Evolutionary conservation across 208 protist species (phyloP).

Genomic region (Wallacemonas collosoma): DNA sequence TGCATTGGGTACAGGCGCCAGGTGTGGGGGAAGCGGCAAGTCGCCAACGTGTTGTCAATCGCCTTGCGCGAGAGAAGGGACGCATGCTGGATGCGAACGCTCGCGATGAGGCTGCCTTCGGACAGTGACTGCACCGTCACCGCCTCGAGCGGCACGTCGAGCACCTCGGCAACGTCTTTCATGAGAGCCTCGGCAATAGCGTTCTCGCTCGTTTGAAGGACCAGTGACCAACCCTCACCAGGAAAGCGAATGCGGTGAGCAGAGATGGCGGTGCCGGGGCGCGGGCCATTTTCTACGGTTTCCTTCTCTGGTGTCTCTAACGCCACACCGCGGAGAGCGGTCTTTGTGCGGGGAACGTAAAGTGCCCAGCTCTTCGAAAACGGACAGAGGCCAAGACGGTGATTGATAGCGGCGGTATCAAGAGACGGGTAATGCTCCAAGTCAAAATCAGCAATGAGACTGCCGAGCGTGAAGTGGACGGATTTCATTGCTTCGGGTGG

Average conservation of each 20-base stretch:
- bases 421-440: slow-evolving; percentile 13
- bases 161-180: slow-evolving; percentile 24
- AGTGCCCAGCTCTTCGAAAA: slow-evolving; percentile 14
- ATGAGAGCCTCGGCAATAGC: slow-evolving; percentile 34
- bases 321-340: slow-evolving; percentile 9
- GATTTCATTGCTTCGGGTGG: slow-evolving; percentile 24
- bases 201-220: slow-evolving; percentile 17
- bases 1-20: slow-evolving; percentile 35
- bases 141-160: slow-evolving; percentile 20
- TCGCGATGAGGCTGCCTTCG: slow-evolving; percentile 26
- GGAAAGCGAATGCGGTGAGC: slow-evolving; percentile 16
- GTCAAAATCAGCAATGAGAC: slow-evolving; percentile 28
- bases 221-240: slow-evolving; percentile 17
- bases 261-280: slow-evolving; percentile 8
- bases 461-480: slow-evolving; percentile 26
- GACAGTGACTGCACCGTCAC: slow-evolving; percentile 25
- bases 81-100: slow-evolving; percentile 28
- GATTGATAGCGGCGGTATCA: slow-evolving; percentile 11
- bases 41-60: slow-evolving; percentile 22
- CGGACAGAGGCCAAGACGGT: slow-evolving; percentile 4
- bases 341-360: slow-evolving; percentile 16
- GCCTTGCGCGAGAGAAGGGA: slow-evolving; percentile 13
- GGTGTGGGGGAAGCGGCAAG: slow-evolving; percentile 33
- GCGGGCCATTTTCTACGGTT: not conserved
- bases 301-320: slow-evolving; percentile 14